Conservation (phyloP, 305 asterid genomes). For the Rubia balearica region DNA sequence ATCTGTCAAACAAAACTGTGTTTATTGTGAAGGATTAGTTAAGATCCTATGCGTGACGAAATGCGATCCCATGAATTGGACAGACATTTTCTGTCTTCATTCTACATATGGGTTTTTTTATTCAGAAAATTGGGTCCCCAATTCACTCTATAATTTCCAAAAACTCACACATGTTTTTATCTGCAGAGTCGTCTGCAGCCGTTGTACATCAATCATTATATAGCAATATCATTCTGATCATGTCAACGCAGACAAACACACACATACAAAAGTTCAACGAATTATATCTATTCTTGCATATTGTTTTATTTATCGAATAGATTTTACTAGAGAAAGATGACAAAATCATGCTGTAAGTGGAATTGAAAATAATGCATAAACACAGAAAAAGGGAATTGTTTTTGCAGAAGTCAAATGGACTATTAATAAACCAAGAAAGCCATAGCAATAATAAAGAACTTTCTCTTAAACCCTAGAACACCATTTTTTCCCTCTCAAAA, state of each 20-base stretch:
- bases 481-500: not conserved
- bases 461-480: slow-evolving; percentile 9
- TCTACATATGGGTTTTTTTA: not conserved
- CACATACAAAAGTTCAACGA: not conserved
- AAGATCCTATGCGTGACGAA: not conserved
- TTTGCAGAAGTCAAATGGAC: not conserved
- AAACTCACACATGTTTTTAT: slow-evolving; percentile 4
- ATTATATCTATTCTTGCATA: not conserved
- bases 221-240: slow-evolving; percentile 12
- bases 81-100: slow-evolving; percentile 15
- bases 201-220: slow-evolving; percentile 9
- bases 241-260: not conserved
- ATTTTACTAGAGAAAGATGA: not conserved
- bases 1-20: not conserved
- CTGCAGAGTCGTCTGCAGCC: slow-evolving; percentile 17
- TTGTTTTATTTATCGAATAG: not conserved
- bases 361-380: not conserved
- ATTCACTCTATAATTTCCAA: not conserved
- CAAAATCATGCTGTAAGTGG: not conserved
- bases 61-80: slow-evolving; percentile 2
- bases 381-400: not conserved
- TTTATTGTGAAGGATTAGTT: slow-evolving; percentile 5
- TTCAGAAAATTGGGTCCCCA: slow-evolving; percentile 18
- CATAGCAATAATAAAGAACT: not conserved
- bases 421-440: not conserved